Evolutionary conservation across 164 flowering plant species (phyloP), one percentile per base, ranked within the genome.

Genomic region (Chimonanthus salicifolius): DNA sequence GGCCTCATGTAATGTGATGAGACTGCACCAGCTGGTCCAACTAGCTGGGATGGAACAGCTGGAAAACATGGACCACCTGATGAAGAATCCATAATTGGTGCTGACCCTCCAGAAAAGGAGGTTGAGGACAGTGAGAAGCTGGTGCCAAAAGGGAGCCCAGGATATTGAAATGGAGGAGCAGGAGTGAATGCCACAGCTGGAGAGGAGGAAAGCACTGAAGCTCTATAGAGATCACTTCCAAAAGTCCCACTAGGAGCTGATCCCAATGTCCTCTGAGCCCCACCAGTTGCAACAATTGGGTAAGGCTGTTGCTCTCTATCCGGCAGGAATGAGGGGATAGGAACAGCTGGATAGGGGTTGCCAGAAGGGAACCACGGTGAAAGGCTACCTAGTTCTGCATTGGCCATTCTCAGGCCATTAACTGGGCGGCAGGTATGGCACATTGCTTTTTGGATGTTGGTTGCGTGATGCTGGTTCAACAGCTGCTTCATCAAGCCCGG

Each of bases 181-280:
- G 88, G 71, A 13, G 83, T 21, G 71, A 83, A 63, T 6, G 75
- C 62, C 69, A 73, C 65, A 51, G 70, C 49, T 21, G 75, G 49
- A 49, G 97, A 88, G 44, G 97, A 90, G 50, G 97, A 82, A 73
- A 94, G 79, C 64, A 91, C 89, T 4, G 95, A 82, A 49, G 33
- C 63, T 74, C 95, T 80, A 74, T 83, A 91, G 15, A 83, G 72
- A 72, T 92, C 98, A 47, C 86, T 84, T 72, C 79, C 74, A 74
- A 88, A 92, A 60, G 83, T 65, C 67, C 79, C 84, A 71, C 82
- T 85, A 63, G 88, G n/a, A 11, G 87, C 72, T 68, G 88, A 83
- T 47, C 84, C 86, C 67, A 88, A 18, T 5, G 86, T 78, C 76
- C 97, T 83, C 47, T 82, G 97, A 0, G 85, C 72, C 49, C 88